Conservation (phyloP, 768 basidiomycete genomes). For the Leucogyrophana mollusca region DNA sequence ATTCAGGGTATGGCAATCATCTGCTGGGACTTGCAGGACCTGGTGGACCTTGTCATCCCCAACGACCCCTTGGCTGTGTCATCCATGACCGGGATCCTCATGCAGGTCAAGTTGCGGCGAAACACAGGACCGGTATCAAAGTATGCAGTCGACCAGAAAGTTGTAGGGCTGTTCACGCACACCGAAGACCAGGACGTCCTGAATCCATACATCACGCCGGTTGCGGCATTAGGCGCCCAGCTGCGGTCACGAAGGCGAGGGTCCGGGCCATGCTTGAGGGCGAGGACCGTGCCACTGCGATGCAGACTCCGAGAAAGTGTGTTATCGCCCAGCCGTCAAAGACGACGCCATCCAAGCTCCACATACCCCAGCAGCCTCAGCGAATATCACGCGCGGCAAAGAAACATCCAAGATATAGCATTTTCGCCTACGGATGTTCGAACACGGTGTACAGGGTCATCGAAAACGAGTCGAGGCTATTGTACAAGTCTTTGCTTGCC, state of each 20-base stretch:
- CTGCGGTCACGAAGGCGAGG: neutral
- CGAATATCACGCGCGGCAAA: neutral
- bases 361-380: neutral
- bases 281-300: too few relatives aligned
- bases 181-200: neutral
- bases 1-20: constrained; percentile 25
- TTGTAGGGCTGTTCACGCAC: constrained; percentile 4
- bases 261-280: neutral
- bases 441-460: constrained; percentile 13
- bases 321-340: neutral
- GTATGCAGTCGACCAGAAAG: constrained; percentile 9
- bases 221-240: constrained; percentile 18
- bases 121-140: neutral
- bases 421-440: constrained; percentile 17
- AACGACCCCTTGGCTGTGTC: constrained; percentile 5
- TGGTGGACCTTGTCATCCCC: constrained; percentile 24
- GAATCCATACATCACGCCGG: constrained; percentile 17
- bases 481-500: too few relatives aligned
- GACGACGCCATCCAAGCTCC: neutral
- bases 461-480: too few relatives aligned
- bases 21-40: constrained; percentile 8
- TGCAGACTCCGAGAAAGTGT: too few relatives aligned
- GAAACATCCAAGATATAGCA: constrained; percentile 16
- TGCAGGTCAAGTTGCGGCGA: constrained; percentile 18
- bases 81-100: constrained; percentile 14